Conservation (phyloP, 192 early-diverging fungal genomes). For the Kickxella alabastrina region DNA sequence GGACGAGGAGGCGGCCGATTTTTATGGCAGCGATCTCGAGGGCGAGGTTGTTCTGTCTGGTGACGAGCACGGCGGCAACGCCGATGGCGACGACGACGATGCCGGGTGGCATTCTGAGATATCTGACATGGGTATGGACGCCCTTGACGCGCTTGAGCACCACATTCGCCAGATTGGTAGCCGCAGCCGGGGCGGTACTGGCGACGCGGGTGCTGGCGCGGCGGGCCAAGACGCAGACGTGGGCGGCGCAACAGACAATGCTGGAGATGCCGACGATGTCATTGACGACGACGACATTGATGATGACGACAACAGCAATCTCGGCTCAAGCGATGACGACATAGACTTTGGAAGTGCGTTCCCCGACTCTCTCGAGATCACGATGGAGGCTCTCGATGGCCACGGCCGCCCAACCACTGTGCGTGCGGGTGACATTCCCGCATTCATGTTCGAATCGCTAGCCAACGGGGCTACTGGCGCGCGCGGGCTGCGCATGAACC, state of each 20-base stretch:
- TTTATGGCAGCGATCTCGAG: constrained; percentile 57
- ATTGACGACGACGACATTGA: constrained; percentile 7
- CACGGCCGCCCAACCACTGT: background rate
- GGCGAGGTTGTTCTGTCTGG: constrained; percentile 54
- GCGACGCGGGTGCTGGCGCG: background rate
- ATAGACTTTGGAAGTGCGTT: constrained; percentile 28
- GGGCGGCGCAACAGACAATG: background rate
- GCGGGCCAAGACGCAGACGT: constrained; percentile 1
- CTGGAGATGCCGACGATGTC: background rate
- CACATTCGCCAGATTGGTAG: background rate
- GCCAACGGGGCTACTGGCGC: constrained; percentile 4
- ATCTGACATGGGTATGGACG: constrained; percentile 20
- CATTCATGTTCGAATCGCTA: constrained; percentile 29
- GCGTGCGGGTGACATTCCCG: background rate
- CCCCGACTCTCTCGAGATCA: constrained; percentile 32
- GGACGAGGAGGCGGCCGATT: constrained; percentile 56
- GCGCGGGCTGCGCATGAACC: constrained; percentile 2
- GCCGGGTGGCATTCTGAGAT: constrained; percentile 34
- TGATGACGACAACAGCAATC: constrained; percentile 7
- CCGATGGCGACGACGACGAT: constrained; percentile 15
- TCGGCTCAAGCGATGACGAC: constrained; percentile 24
- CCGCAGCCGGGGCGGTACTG: background rate
- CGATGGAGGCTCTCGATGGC: constrained; percentile 43
- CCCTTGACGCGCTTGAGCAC: constrained; percentile 14
- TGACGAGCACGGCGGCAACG: constrained; percentile 51